Conservation (phyloP, 768 basidiomycete genomes). For the Pleurotus platypus region DNA sequence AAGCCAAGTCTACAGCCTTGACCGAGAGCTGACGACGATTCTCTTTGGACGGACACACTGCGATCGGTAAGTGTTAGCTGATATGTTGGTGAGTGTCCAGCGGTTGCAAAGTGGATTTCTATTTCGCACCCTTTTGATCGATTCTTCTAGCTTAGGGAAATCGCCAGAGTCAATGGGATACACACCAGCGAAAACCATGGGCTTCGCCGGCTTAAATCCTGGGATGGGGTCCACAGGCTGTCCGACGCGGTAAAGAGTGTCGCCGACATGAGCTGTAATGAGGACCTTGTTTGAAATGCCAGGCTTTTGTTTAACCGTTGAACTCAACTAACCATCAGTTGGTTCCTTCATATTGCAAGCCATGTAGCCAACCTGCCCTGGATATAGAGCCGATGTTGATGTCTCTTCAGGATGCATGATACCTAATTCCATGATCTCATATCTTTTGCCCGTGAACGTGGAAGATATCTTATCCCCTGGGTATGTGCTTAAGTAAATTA, state of each 20-base stretch:
- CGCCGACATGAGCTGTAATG: conserved; percentile 81
- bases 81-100: conserved; percentile 13
- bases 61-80: conserved; percentile 84
- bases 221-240: conserved; percentile 77
- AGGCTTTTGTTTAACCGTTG: not conserved
- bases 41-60: conserved; percentile 86
- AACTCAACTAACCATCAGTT: conserved; percentile 68
- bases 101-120: conserved; percentile 7
- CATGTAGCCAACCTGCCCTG: conserved; percentile 85
- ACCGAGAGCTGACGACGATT: conserved; percentile 90
- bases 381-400: conserved; percentile 60
- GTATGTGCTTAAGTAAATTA: not conserved
- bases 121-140: conserved; percentile 73
- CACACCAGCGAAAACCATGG: conserved; percentile 96
- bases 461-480: conserved; percentile 89
- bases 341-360: conserved; percentile 99
- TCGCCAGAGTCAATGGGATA: conserved; percentile 91
- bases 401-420: conserved; percentile 88
- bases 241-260: conserved; percentile 81
- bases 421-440: conserved; percentile 86
- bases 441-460: conserved; percentile 79
- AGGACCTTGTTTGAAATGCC: not conserved
- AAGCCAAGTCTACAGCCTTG: conserved; percentile 96
- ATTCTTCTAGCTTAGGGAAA: conserved; percentile 93
- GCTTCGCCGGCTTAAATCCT: conserved; percentile 88